Conservation (phyloP, 768 basidiomycete genomes). For the Termitomyces sp. region DNA sequence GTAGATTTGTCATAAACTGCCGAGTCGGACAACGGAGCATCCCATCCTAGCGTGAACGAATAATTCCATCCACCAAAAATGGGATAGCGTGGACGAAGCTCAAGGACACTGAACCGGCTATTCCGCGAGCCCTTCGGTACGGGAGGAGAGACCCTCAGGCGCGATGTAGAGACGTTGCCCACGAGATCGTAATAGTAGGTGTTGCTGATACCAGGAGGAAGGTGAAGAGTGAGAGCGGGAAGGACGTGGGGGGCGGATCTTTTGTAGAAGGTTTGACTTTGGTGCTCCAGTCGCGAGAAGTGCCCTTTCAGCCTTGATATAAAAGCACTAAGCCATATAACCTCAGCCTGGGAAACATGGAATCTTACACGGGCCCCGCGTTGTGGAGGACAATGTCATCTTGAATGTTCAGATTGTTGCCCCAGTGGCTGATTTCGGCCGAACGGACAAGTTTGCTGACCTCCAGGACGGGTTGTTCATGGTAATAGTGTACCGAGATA, state of each 20-base stretch:
- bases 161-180: constrained; percentile 96
- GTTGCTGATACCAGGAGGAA: constrained; percentile 78
- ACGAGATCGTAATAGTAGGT: constrained; percentile 89
- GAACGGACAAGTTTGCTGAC: constrained; percentile 65
- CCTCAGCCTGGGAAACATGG: neutral
- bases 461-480: constrained; percentile 78
- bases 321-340: neutral
- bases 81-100: constrained; percentile 87
- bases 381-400: constrained; percentile 86
- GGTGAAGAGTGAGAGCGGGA: constrained; percentile 65
- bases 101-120: constrained; percentile 62
- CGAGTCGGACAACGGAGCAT: constrained; percentile 75
- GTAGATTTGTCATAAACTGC: constrained; percentile 57
- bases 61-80: constrained; percentile 98
- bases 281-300: constrained; percentile 89
- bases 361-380: constrained; percentile 79
- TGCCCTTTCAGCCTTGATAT: constrained; percentile 80
- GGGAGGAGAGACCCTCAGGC: constrained; percentile 66
- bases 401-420: constrained; percentile 88
- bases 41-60: constrained; percentile 90
- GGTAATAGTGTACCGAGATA: constrained; percentile 73
- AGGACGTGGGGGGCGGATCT: constrained; percentile 66
- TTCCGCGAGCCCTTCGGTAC: constrained; percentile 49
- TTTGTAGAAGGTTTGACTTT: constrained; percentile 67
- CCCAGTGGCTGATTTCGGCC: constrained; percentile 97